These are phyloP conservation scores for Exophiala bonariae DNA, from an alignment of 2,329 filamentous ascomycete species.

Conservation along the genomic window DNA sequence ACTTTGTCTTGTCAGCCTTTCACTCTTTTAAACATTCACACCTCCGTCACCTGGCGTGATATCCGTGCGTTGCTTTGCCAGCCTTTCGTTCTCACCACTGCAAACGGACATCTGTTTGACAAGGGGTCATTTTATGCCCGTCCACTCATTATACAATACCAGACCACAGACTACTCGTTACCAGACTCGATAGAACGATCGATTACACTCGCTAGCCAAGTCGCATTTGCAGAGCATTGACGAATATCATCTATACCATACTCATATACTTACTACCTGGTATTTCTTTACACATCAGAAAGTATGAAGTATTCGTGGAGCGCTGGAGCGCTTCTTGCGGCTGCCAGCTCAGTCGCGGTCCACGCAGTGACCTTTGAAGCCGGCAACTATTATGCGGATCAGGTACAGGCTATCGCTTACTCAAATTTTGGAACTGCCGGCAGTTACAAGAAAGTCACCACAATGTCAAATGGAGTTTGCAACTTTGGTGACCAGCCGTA, in stretches of 20 bases:
- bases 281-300: background rate
- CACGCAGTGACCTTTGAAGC: constrained; percentile 17
- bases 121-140: constrained; percentile 2
- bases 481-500: constrained; percentile 51
- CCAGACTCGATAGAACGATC: no score
- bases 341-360: constrained; percentile 12
- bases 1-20: background rate
- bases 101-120: background rate
- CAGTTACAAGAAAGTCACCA: constrained; percentile 63
- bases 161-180: background rate
- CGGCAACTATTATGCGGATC: constrained; percentile 65
- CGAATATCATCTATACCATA: background rate
- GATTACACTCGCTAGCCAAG: no score
- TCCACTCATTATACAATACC: constrained; percentile 3
- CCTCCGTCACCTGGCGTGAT: background rate
- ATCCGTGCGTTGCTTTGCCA: constrained; percentile 4
- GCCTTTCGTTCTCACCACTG: constrained; percentile 1
- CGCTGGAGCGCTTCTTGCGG: constrained; percentile 11
- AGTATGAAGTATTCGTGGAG: constrained; percentile 18
- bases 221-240: background rate
- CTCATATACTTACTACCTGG: background rate
- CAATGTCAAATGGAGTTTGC: constrained; percentile 59
- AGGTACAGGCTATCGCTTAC: constrained; percentile 68
- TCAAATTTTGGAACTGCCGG: constrained; percentile 60
- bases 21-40: constrained; percentile 1